Evolutionary conservation across 768 basidiomycete species (phyloP), one percentile per base, ranked within the genome.

Genomic region (Lactarius akahatsu): DNA sequence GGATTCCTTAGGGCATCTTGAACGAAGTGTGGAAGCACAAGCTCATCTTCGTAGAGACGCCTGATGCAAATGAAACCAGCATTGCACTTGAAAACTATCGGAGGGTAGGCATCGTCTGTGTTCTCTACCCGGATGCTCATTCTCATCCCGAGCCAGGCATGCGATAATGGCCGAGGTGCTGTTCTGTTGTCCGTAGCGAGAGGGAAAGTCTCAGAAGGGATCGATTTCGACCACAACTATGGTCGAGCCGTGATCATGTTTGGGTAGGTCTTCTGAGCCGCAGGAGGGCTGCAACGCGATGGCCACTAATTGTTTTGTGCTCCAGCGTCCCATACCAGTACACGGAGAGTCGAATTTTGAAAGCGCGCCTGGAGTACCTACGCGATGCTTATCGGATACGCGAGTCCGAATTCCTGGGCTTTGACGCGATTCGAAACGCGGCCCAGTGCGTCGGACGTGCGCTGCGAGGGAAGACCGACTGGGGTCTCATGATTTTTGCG

Each of bases 11-110:
- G 97, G 96, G 96, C 47, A 98, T 99, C 71, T 80, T 99, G 68
- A 98, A 96, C 73, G 96, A 99, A 81, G 97, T 98, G 20, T 98
- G 97, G 95, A 98, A 98, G 78, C 88, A 98, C 80, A 99, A 99
- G 78, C 85, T 99, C 41, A 95, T 99, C 65, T 99, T 99, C 72
- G 96, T 99, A 45, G 97, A 99, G 79, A 99, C 97, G 1, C 97
- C 97, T 15, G 97, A 99, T 73, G 97, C 97, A 23, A 96, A 96
- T 71, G 97, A 99, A 77, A 99, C 97, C 2, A 96, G 94, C 75
- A 96, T 98, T 57, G 97, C 97, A 2, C 78, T 99, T 41, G 95
- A 98, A 78, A 99, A 98, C 74, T 98, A 97, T 76, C 86, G 97
- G 72, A 85, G 95, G 77, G 95, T 96, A 71, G 58, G 81, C 23